phyloP scores from a whole-genome alignment of 2,329 filamentous ascomycete species.

The Exserohilum turcica region DNA sequence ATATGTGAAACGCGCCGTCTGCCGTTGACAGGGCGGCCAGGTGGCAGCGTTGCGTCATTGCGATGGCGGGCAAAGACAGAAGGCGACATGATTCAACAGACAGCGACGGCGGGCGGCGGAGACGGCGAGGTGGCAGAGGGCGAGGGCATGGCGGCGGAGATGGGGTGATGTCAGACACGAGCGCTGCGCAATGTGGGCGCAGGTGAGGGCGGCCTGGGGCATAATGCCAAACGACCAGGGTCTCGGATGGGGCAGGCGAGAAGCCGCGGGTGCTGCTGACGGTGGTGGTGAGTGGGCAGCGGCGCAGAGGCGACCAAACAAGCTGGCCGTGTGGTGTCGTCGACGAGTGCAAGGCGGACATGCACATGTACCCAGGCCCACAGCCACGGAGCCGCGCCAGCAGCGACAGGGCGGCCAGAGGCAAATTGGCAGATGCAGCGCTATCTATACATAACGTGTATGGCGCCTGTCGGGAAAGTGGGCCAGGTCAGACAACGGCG shows the following conservation, averaged over 20 bases:
- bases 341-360: too few species aligned
- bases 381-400: constrained; percentile 36
- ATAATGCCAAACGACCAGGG: constrained; percentile 38
- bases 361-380: constrained; percentile 5
- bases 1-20: constrained; percentile 32
- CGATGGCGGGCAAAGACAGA: not conserved
- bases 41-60: constrained; percentile 25
- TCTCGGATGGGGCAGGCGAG: constrained; percentile 28
- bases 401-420: constrained; percentile 22
- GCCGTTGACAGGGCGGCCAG: constrained; percentile 20
- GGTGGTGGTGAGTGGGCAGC: constrained; percentile 7
- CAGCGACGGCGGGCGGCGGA: not conserved
- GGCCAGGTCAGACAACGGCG: not conserved
- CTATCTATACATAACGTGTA: too few species aligned
- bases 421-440: constrained; percentile 12
- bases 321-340: too few species aligned
- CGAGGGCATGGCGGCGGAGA: not conserved
- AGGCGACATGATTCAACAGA: not conserved
- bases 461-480: constrained; percentile 1
- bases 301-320: not conserved
- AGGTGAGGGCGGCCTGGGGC: constrained; percentile 18
- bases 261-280: constrained; percentile 11
- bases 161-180: not conserved
- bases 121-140: not conserved
- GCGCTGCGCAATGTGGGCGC: not conserved